phyloP scores from a whole-genome alignment of 1,284 basidiomycete species.

The Leccinum griseonigrum region DNA sequence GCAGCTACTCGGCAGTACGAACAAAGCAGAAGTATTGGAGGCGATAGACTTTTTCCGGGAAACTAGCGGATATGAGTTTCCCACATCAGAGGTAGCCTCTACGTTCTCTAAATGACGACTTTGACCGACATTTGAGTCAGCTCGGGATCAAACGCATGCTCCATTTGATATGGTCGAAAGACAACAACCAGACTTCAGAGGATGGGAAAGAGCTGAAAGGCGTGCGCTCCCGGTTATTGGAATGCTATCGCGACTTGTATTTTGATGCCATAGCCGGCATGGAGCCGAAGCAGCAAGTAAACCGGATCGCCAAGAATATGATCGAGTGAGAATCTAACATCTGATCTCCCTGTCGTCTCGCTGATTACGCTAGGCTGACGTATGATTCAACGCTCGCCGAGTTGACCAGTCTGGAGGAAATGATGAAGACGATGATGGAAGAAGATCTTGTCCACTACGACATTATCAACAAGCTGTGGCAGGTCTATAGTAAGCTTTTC shows the following conservation, averaged over 20 bases:
- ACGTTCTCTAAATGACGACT: neutral
- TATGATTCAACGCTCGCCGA: constrained; percentile 93
- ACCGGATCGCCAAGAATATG: constrained; percentile 97
- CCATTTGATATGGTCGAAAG: constrained; percentile 97
- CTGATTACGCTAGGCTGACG: constrained; percentile 59
- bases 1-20: constrained; percentile 85
- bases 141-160: constrained; percentile 93
- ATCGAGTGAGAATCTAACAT: constrained; percentile 67
- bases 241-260: constrained; percentile 88
- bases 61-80: constrained; percentile 81
- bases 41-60: constrained; percentile 94
- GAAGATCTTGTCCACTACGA: constrained; percentile 79
- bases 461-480: constrained; percentile 91
- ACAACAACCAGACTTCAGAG: constrained; percentile 81
- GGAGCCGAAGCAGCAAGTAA: constrained; percentile 83
- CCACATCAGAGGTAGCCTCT: constrained; percentile 63
- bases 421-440: constrained; percentile 95
- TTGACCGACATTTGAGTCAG: constrained; percentile 37
- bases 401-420: constrained; percentile 93
- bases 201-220: constrained; percentile 90
- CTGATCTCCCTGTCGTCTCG: neutral
- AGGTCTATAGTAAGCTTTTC: constrained; percentile 79
- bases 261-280: constrained; percentile 78
- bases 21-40: constrained; percentile 93
- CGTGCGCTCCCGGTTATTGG: constrained; percentile 82